A percentile compares a stretch with the other conserved stretches of the same genome.
These are phyloP conservation scores for Cucumis melo DNA, from an alignment of 306 rosid species.

Conservation along the genomic window DNA sequence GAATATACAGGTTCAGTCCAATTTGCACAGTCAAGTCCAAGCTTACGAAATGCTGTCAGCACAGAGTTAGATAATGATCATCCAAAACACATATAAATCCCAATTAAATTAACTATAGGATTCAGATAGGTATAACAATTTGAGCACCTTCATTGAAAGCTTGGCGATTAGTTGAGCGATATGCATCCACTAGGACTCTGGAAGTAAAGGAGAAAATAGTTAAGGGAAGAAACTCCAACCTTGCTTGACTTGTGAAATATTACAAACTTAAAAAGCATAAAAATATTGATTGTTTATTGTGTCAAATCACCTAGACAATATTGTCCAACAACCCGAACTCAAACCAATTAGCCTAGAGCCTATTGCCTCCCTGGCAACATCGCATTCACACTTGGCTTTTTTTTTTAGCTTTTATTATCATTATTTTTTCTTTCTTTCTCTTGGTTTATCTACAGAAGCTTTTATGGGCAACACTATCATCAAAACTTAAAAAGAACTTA, in stretches of 20 bases:
- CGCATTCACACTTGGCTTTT: neutral
- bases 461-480: neutral
- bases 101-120: neutral
- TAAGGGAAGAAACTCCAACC: neutral
- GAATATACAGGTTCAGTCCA: conserved; percentile 78
- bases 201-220: conserved; percentile 1
- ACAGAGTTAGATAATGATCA: neutral
- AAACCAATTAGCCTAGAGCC: neutral
- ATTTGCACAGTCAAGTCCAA: conserved; percentile 91
- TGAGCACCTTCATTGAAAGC: conserved; percentile 76
- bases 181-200: conserved; percentile 79
- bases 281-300: neutral
- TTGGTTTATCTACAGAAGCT: neutral
- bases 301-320: neutral
- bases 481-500: neutral
- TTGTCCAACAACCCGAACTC: neutral
- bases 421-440: neutral
- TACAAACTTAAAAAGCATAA: neutral
- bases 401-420: neutral
- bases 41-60: conserved; percentile 57
- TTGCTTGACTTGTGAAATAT: neutral
- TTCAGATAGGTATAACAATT: neutral
- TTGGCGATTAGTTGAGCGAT: conserved; percentile 62
- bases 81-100: neutral
- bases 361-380: neutral